phyloP scores from a whole-genome alignment of 192 early-diverging fungal genomes.

The Coemansia sp. region DNA sequence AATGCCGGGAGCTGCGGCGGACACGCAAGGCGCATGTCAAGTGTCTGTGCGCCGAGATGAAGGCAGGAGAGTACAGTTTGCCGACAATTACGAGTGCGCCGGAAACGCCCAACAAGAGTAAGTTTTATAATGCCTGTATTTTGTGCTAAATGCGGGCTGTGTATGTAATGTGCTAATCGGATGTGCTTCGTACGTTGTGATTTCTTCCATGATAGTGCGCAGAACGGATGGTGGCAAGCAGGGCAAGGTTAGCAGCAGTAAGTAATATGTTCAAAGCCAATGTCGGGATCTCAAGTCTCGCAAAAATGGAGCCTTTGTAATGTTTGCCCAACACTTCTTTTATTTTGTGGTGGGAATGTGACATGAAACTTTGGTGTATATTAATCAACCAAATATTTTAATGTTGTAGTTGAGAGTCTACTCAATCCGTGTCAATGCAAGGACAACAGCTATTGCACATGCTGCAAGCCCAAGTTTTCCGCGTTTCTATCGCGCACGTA shows the following conservation, averaged over 20 bases:
- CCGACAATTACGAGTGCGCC: neutral
- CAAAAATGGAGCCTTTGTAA: no score
- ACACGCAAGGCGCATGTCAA: slow-evolving; percentile 67
- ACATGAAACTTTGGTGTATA: neutral
- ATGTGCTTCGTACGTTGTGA: neutral
- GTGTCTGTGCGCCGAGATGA: slow-evolving; percentile 62
- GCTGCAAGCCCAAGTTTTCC: slow-evolving; percentile 45
- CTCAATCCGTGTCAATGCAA: slow-evolving; percentile 55
- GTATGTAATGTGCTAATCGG: no score
- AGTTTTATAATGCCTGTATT: neutral
- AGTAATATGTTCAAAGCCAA: slow-evolving; percentile 2
- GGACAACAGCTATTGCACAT: slow-evolving; percentile 37
- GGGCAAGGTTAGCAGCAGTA: slow-evolving; percentile 22
- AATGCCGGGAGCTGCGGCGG: slow-evolving; percentile 69
- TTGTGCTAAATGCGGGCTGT: no score
- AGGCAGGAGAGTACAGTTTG: neutral
- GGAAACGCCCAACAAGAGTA: neutral
- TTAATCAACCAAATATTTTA: neutral
- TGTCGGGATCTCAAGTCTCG: neutral
- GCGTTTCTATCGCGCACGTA: slow-evolving; percentile 41
- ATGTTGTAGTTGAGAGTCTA: slow-evolving; percentile 47
- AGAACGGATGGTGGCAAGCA: slow-evolving; percentile 1
- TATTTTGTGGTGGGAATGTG: neutral
- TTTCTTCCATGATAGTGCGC: slow-evolving; percentile 8
- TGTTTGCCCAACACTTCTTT: neutral